Percentiles rank a stretch among this genome's conserved stretches.
Conservation (phyloP, 1,284 basidiomycete species). For the Tremellales sp. region DNA sequence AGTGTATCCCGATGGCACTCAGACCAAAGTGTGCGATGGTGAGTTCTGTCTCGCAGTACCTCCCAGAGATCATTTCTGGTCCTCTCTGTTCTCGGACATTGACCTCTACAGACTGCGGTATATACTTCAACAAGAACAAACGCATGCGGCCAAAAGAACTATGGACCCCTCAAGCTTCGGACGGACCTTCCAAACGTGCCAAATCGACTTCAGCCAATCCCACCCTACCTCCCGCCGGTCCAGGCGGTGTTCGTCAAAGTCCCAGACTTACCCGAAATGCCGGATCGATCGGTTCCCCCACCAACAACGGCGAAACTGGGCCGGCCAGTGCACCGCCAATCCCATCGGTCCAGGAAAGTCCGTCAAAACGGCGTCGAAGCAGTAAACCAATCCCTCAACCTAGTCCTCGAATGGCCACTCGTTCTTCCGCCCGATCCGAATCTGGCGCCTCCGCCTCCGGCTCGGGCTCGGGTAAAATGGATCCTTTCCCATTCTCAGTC, state of each 20-base stretch:
- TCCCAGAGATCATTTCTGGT: too few relatives aligned
- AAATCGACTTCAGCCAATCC: neutral
- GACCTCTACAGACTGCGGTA: constrained; percentile 30
- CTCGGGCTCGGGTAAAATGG: neutral
- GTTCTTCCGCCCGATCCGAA: constrained; percentile 12
- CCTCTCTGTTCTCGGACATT: neutral
- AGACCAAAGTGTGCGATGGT: constrained; percentile 44
- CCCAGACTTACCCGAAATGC: neutral
- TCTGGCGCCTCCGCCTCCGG: neutral
- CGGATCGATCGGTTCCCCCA: constrained; percentile 7
- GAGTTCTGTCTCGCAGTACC: constrained; percentile 5
- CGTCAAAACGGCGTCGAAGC: constrained; percentile 9
- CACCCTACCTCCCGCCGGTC: neutral
- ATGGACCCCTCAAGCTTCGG: constrained; percentile 18
- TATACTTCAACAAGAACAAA: constrained; percentile 45
- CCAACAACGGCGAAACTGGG: neutral
- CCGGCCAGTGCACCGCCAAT: neutral
- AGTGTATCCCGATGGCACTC: constrained; percentile 34
- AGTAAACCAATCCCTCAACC: constrained; percentile 18
- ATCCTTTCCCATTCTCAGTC: constrained; percentile 6
- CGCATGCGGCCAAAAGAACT: constrained; percentile 42
- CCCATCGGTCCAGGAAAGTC: neutral
- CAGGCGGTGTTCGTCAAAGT: neutral
- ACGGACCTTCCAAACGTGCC: neutral
- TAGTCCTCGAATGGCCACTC: constrained; percentile 28